Conservation (phyloP, 1,284 basidiomycete genomes). For the Puccinia coronata region DNA sequence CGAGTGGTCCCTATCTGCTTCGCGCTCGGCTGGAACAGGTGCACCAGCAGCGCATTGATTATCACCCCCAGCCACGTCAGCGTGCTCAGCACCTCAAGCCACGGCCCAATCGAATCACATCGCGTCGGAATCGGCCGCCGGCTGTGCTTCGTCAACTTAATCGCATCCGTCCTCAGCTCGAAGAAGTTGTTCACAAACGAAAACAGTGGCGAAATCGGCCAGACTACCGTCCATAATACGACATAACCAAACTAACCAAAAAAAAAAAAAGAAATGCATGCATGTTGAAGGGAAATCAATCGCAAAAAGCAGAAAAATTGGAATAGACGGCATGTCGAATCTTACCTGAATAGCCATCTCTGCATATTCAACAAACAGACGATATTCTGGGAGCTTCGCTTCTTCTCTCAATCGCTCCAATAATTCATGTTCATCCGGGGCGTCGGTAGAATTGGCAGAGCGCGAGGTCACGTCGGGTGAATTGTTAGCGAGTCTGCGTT, state of each 20-base stretch:
- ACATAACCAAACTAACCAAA: slow-evolving; percentile 77
- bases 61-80: slow-evolving; percentile 77
- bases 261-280: neutral
- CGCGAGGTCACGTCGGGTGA: neutral
- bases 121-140: slow-evolving; percentile 81
- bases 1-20: neutral
- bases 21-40: slow-evolving; percentile 69
- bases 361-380: slow-evolving; percentile 65
- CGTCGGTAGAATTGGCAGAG: neutral
- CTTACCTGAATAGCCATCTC: slow-evolving; percentile 78
- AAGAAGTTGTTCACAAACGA: slow-evolving; percentile 61
- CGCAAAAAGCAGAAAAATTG: no score
- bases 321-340: no score
- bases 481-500: neutral
- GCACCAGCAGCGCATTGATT: slow-evolving; percentile 80
- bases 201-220: slow-evolving; percentile 74
- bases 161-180: slow-evolving; percentile 87
- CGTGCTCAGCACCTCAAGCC: slow-evolving; percentile 75
- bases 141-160: slow-evolving; percentile 86
- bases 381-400: slow-evolving; percentile 76
- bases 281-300: neutral
- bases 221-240: slow-evolving; percentile 86
- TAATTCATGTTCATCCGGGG: slow-evolving; percentile 36
- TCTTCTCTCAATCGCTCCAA: slow-evolving; percentile 67
- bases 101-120: slow-evolving; percentile 87